Percentiles rank a stretch among this genome's conserved stretches.
Conservation (phyloP, 306 rosid genomes). For the Cercis canadensis region DNA sequence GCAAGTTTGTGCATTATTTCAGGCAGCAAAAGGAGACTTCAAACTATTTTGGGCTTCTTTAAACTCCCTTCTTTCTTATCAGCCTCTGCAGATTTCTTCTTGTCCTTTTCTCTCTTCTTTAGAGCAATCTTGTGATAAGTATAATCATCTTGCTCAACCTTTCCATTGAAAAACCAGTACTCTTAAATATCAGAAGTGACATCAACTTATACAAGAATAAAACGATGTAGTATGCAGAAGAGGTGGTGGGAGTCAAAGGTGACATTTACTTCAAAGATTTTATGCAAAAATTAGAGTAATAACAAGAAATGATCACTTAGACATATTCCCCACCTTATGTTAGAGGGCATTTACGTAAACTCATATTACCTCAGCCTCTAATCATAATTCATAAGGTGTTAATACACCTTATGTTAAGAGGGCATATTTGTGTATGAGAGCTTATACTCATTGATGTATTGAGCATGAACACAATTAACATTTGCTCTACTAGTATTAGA, state of each 20-base stretch:
- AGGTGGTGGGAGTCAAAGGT: conserved; percentile 4
- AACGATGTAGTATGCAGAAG: too few species aligned
- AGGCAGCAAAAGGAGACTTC: conserved; percentile 25
- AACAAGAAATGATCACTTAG: conserved; percentile 14
- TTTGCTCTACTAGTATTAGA: neutral
- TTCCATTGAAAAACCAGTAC: conserved; percentile 37
- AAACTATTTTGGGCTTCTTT: conserved; percentile 55
- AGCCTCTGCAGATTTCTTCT: conserved; percentile 79
- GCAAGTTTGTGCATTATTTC: conserved; percentile 33
- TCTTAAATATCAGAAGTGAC: neutral
- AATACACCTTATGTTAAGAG: too few species aligned
- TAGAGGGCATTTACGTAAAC: neutral
- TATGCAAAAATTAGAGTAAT: conserved; percentile 10
- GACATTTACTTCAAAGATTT: conserved; percentile 8
- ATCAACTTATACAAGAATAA: conserved; percentile 25
- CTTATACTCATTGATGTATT: too few species aligned
- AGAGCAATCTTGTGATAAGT: conserved; percentile 90
- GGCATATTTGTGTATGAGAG: too few species aligned
- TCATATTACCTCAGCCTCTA: conserved; percentile 3
- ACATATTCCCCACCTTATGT: neutral
- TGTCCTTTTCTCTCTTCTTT: conserved; percentile 95
- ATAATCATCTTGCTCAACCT: conserved; percentile 95
- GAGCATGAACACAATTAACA: neutral
- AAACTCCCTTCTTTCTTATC: too few species aligned
- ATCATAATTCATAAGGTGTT: conserved; percentile 22